A percentile compares a stretch with the other conserved stretches of the same genome.
These are phyloP conservation scores for Vigna nakashimae DNA, from an alignment of 306 rosid species.

Conservation along the genomic window DNA sequence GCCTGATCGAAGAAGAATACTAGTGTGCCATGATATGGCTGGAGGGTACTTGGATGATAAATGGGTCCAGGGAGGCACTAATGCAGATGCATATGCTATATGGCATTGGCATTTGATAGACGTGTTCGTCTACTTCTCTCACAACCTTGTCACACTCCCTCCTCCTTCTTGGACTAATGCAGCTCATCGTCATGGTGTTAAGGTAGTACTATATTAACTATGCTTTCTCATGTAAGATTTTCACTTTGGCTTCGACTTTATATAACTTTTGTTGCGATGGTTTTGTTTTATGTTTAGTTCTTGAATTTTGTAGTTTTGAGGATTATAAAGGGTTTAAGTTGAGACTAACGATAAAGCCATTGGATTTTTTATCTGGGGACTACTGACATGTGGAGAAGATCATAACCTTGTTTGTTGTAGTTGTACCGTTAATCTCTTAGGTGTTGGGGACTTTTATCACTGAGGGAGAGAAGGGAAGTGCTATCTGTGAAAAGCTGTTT, in stretches of 20 bases:
- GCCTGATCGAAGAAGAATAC: neutral
- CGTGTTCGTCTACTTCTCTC: conserved; percentile 16
- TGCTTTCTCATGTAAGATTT: too few species aligned
- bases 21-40: conserved; percentile 13
- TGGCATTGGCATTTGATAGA: conserved; percentile 19
- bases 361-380: neutral
- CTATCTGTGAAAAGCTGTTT: neutral
- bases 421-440: conserved; percentile 5
- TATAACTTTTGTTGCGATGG: too few species aligned
- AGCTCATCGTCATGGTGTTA: conserved; percentile 19
- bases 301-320: neutral
- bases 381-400: neutral
- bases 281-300: neutral
- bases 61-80: conserved; percentile 5
- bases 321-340: neutral
- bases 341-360: neutral
- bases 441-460: conserved; percentile 9
- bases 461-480: neutral
- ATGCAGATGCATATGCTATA: conserved; percentile 7
- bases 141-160: neutral
- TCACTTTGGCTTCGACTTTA: too few species aligned
- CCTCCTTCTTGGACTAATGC: conserved; percentile 23
- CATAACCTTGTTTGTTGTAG: neutral
- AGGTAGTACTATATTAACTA: too few species aligned
- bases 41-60: conserved; percentile 3